These are phyloP conservation scores for Xerocomus potaroensis DNA, from an alignment of 768 basidiomycete genomes.

Conservation along the genomic window DNA sequence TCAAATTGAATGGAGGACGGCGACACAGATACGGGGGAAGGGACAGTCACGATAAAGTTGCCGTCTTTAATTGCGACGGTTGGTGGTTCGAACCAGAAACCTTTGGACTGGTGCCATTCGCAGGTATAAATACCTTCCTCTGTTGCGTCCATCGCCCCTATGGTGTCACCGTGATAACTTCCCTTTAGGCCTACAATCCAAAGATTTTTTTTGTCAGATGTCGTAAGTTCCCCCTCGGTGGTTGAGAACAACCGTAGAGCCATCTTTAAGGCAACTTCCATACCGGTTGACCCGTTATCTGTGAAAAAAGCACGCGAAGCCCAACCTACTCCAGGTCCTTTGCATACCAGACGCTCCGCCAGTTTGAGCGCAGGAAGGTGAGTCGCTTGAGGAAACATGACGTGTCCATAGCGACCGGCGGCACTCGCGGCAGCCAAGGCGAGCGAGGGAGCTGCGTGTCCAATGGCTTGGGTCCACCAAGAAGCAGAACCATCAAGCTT, in stretches of 20 bases:
- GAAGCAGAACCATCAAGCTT: slow-evolving; percentile 92
- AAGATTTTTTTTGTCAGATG: slow-evolving; percentile 44
- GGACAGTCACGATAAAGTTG: slow-evolving; percentile 47
- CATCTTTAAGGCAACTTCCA: slow-evolving; percentile 99
- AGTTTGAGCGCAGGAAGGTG: slow-evolving; percentile 83
- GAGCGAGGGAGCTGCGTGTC: slow-evolving; percentile 73
- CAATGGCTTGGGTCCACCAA: slow-evolving; percentile 97
- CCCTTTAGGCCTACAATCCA: slow-evolving; percentile 86
- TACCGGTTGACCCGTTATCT: slow-evolving; percentile 93
- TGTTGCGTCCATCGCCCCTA: slow-evolving; percentile 94
- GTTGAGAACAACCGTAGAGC: slow-evolving; percentile 67
- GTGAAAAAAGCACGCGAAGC: slow-evolving; percentile 88
- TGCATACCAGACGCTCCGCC: slow-evolving; percentile 68
- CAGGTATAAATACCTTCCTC: slow-evolving; percentile 90
- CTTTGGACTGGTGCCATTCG: slow-evolving; percentile 93
- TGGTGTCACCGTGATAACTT: slow-evolving; percentile 97
- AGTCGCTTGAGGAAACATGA: slow-evolving; percentile 89
- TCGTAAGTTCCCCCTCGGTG: slow-evolving; percentile 33
- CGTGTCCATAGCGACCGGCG: slow-evolving; percentile 93
- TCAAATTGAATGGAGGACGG: slow-evolving; percentile 21
- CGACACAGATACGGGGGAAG: slow-evolving; percentile 41
- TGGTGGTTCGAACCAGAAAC: slow-evolving; percentile 92
- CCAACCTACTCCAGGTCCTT: slow-evolving; percentile 87
- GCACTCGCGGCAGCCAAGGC: slow-evolving; percentile 86
- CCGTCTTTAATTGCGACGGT: slow-evolving; percentile 68